Base-by-base conservation (phyloP, 768 basidiomycete genomes). In the Kwoniella dejecticola region DNA sequence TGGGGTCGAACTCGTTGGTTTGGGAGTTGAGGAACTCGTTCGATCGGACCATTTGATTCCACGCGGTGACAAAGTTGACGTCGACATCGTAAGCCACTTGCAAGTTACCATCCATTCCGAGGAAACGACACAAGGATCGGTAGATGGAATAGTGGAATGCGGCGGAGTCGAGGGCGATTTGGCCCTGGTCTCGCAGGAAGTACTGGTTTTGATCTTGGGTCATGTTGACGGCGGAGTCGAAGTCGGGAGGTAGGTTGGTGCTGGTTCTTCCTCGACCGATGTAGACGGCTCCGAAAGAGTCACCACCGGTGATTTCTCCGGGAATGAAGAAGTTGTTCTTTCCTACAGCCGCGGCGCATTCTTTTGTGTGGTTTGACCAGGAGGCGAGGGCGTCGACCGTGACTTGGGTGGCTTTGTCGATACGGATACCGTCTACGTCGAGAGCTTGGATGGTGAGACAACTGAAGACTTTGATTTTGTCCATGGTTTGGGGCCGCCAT, bases 131-230 rank as follows among this genome's bases (percentile, higher is more conserved):
- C 53, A 95, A 80, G 2, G 89, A 81, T 60, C 93, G 93, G 75
- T 96, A 95, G 56, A 88, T 88, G 46, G 93, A 95, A 78, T 95
- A 96, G 77, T 96, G 93, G 82, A 95, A 95, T 0, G 93, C 92
- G 47, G 87, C 86, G 33, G 82, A 82, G 69, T 96, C 93, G 50
- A 96, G 82, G 23, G 80, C 88, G 60, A 84, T 85, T 19, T 83
- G 71, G 5, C 82, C 81, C 15, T 83, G 81, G 8, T 86, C 82
- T 23, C 93, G 88, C 46, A 95, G 81, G 81, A 95, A 96, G 78
- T 85, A 95, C 77, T 89, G 84, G 63, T 84, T 82, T 59, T 89
- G 81, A 17, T 74, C 55, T 5, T 84, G 74, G 8, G 87, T 88
- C 21, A 88, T 40, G 69, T 89, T 89, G 24, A 86, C 86, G 0